Conservation (phyloP, 192 early-diverging fungal genomes). For the Coemansia sp. region DNA sequence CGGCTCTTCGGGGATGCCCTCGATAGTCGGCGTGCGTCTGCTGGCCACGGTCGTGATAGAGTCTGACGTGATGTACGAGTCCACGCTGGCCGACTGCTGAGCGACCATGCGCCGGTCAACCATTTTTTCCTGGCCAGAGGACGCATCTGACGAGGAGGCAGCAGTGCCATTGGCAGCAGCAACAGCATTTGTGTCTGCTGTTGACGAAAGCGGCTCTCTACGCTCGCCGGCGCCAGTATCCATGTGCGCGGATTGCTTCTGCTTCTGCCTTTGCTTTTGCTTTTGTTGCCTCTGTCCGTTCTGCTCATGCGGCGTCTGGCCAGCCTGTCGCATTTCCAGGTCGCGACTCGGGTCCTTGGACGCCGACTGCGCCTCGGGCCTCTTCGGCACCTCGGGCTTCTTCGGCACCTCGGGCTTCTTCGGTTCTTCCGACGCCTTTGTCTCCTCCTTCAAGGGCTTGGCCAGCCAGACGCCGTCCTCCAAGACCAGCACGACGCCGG, state of each 20-base stretch:
- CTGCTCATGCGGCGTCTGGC: too few relatives aligned
- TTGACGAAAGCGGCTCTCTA: neutral
- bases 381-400: too few relatives aligned
- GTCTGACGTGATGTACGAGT: slow-evolving; percentile 24
- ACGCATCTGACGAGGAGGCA: too few relatives aligned
- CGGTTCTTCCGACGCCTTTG: too few relatives aligned
- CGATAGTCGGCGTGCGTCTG: slow-evolving; percentile 12
- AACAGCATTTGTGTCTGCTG: too few relatives aligned
- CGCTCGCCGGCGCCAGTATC: neutral
- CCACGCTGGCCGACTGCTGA: slow-evolving; percentile 13
- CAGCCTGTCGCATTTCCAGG: too few relatives aligned
- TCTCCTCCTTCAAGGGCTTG: neutral
- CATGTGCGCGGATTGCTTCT: neutral
- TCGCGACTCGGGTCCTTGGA: too few relatives aligned
- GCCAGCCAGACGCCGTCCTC: slow-evolving; percentile 26
- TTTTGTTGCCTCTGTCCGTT: too few relatives aligned
- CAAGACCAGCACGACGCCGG: slow-evolving; percentile 9
- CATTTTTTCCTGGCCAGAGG: neutral
- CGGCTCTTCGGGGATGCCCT: neutral
- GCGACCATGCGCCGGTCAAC: slow-evolving; percentile 13
- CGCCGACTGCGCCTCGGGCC: too few relatives aligned
- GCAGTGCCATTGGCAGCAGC: neutral
- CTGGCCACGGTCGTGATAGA: slow-evolving; percentile 30
- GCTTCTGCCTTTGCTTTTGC: neutral
- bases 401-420: too few relatives aligned